Evolutionary conservation across 139 green algal genomes (phyloP), one percentile per base, ranked within the genome.

Genomic region (Tetradesmus obliquus): DNA sequence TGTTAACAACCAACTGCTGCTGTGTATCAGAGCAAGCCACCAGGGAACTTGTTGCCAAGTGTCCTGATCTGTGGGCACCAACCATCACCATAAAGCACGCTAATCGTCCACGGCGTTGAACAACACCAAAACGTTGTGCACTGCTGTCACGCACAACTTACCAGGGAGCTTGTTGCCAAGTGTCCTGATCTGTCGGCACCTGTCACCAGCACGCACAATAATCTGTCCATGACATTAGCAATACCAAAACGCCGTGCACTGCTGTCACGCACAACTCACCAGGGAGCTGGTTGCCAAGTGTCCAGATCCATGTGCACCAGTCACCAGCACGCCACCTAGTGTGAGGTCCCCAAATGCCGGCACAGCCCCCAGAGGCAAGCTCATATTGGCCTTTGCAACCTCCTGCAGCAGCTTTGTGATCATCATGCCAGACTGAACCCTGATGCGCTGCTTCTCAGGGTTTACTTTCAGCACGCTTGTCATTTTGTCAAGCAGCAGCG

Each of bases 331-430:
- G 13, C 90, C 90, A 57, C 90, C 90, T 4, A 92, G 15, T 8
- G 83, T 92, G 6, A 92, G 74, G 79, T 86, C 90, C n/a, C 66
- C 84, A 90, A 90, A 92, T 2, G 83, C 83, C 6, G 90, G 90
- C 55, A 90, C 19, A 32, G 90, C 6, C 4, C 83, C 84, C 57
- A 92, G 32, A 17, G 83, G 90, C 17, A 89, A 55, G n/a, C 72
- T 87, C 90, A 92, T 92, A 55, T 82, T 82, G 5, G 13, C 54
- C 55, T n/a, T 57, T 22, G 55, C 62, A 19, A 83, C 83, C 79
- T 80, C 83, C n/a, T 86, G n/a, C 66, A 90, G 71, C 71, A 92
- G 84, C 90, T 90, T 6, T 24, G 53, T 86, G 13, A 88, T 22
- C n/a, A 76, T 54, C 90, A 92, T 92, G 55, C 90, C 90, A 51